Evolutionary conservation across 2,329 filamentous ascomycete genomes (phyloP).

Genomic region (Beauveria asiatica): DNA sequence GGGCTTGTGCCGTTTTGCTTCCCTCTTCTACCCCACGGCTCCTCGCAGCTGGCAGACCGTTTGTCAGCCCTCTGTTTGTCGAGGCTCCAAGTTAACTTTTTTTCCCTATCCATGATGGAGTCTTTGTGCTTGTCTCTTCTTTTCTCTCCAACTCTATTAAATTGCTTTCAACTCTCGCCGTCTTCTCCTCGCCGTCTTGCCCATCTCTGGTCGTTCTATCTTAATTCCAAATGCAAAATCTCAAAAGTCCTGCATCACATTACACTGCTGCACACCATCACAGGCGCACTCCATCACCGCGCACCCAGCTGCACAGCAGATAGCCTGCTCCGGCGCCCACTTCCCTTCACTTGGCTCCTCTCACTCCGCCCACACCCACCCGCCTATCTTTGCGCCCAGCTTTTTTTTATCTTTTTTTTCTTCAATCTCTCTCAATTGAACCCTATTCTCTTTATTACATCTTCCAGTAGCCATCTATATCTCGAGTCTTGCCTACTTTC

Average conservation of each 20-base stretch:
- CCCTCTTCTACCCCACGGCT: not conserved
- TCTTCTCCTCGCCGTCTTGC: too few species aligned
- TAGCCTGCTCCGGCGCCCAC: not conserved
- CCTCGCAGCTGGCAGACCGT: not conserved
- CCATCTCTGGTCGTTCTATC: too few species aligned
- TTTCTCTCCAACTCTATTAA: too few species aligned
- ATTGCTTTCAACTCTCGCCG: too few species aligned
- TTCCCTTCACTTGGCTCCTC: not conserved
- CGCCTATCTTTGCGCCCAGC: not conserved
- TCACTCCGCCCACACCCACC: constrained; percentile 7
- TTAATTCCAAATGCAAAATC: too few species aligned
- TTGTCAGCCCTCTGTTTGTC: not conserved
- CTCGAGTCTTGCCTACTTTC: not conserved
- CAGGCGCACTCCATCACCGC: not conserved
- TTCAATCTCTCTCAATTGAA: not conserved
- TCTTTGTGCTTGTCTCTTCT: too few species aligned
- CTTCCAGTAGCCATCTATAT: not conserved
- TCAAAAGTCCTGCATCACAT: too few species aligned
- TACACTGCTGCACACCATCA: not conserved
- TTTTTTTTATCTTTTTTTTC: not conserved
- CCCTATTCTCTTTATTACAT: not conserved
- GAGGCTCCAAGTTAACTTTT: not conserved
- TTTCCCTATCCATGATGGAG: not conserved
- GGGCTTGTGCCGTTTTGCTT: too few species aligned
- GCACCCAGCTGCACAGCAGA: not conserved